Evolutionary conservation across 1,284 basidiomycete species (phyloP), one percentile per base, ranked within the genome.

Genomic region (Tilletia horrida): DNA sequence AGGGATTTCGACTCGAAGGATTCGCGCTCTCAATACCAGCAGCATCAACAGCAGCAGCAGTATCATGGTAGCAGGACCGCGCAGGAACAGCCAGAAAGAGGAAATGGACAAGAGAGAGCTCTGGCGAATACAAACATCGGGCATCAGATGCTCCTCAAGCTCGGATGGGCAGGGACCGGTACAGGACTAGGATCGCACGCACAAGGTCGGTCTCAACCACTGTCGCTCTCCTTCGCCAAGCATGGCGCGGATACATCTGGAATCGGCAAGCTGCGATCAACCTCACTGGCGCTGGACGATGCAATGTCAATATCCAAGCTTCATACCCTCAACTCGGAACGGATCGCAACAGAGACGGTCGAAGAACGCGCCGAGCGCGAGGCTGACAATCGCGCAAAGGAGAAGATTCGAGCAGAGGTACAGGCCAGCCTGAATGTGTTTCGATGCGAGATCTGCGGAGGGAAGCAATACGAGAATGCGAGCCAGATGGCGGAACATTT

Each of bases 261-360:
- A 8, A 59, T 59, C 13, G 55, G 55, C 55, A 59, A 59, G 55
- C 55, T 59, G 7, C 25, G 55, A 18, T 59, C 55, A 25, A 59
- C 55, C 55, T n/a, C 50, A 11, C 27, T 27, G 3, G 50, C 50
- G 11, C 27, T 52, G 21, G 50, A 52, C 13, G 50, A 52, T 27
- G 50, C 50, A 4, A 14, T 52, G 50, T 21, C 50, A 21, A 3
- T 52, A 13, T 52, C 50, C 50, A 21, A 27, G 23, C 50, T 52
- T 23, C 50, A 52, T 27, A 27, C 21, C 23, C 50, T 52, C 23
- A 52, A 23, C 3, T 52, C 50, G 21, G 50, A 52, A 25, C 21
- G 27, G 23, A 14, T 52, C 13, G 50, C 50, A 27, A 52, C 50
- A n/a, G 50, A 52, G 23, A 25, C 50, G 11, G 50, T 13, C 50